Base-by-base conservation (phyloP, 2,329 filamentous ascomycete genomes). In the Fonsecaea pugnacius region DNA sequence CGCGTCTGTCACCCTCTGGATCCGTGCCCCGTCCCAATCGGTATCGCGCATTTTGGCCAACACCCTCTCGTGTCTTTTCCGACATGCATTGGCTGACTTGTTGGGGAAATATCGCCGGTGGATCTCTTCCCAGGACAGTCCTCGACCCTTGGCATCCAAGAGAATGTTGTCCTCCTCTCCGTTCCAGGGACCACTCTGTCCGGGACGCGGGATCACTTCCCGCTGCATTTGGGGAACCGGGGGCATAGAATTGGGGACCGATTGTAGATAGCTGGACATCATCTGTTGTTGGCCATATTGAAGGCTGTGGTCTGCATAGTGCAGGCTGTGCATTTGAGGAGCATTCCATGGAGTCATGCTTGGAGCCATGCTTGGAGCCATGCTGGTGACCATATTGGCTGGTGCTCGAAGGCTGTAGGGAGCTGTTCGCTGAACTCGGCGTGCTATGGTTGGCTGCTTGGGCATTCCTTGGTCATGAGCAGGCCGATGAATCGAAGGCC, bases 61-160 rank as follows among this genome's bases (percentile, higher is more conserved):
- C 69, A 96, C 80, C 46, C 92, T 85, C 78, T 96, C 92, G 72
- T 96, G 91, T 61, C 92, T 87, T 79, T 96, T 96, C 69, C 92
- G 90, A 78, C 92, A 96, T 18, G 92, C 92, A 75, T 95, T 95
- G 64, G 89, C 78, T 12, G 83, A 84, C 80, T 96, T 96, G 75
- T 78, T 83, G 1, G 89, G 89, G 75, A 96, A 96, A 77, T 91
- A 87, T 67, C 84, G 85, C 66, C 83, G 82, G 71, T 92, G 88
- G 73, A 96, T 95, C 71, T 91, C 89, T 60, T 86, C 85, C 92
- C 92, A 96, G 77, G 93, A 94, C 75, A 92, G 84, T 27, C 90
- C 90, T 72, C 88, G 86, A 54, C 89, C 85, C 59, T 92, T 86
- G 16, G 91, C 90, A 50, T 81, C 79, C 67, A 94, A 81, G 50